phyloP scores from a whole-genome alignment of 495 filamentous ascomycete genomes.

The Xylaria flabelliformis region DNA sequence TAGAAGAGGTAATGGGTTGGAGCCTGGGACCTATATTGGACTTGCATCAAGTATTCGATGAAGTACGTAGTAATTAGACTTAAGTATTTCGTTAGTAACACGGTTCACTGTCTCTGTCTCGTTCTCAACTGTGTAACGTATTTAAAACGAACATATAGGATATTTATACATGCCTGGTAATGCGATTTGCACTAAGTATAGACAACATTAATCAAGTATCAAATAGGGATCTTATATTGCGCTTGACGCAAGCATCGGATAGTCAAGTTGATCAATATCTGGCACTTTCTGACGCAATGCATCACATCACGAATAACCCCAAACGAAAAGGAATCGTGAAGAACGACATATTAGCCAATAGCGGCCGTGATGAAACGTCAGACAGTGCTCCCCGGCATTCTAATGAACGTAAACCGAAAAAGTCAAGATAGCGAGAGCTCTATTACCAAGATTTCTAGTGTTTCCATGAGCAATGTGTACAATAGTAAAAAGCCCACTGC shows the following conservation, averaged over 20 bases:
- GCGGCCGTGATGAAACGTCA: background rate
- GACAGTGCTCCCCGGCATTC: background rate
- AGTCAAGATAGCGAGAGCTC: background rate
- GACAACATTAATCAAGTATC: background rate
- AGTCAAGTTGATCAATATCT: background rate
- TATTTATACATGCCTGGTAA: background rate
- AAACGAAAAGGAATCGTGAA: background rate
- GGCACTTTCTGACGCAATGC: background rate
- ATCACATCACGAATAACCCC: background rate
- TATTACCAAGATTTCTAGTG: background rate
- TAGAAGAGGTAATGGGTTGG: no score
- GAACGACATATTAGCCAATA: background rate
- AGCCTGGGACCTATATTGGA: no score
- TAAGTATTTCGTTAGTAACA: no score
- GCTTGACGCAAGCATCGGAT: background rate
- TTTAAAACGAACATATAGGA: background rate
- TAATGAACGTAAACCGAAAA: background rate
- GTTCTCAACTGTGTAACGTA: background rate
- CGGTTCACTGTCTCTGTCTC: no score
- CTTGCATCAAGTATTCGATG: no score
- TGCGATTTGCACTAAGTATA: background rate
- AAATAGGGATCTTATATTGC: background rate
- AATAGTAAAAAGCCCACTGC: background rate
- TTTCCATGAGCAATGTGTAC: background rate
- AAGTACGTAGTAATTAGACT: background rate